A percentile compares a stretch with the other conserved stretches of the same genome.
Evolutionary conservation across 495 filamentous ascomycete species (phyloP).

Genomic region (Glarea lozoyensis): DNA sequence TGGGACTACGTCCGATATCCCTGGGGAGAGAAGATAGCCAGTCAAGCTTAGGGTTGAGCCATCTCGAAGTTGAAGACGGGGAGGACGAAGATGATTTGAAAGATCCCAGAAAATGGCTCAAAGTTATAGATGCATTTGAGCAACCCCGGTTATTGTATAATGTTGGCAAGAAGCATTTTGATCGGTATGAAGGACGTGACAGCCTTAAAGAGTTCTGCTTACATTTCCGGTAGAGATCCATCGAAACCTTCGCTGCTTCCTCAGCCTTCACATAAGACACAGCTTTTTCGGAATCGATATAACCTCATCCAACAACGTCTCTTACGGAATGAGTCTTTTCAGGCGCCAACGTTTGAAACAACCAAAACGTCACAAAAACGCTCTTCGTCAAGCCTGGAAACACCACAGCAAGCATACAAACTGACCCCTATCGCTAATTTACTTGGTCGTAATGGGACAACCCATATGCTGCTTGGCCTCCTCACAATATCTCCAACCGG

Average conservation of each 20-base stretch:
- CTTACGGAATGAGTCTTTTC: conserved; percentile 87
- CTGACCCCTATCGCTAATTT: conserved; percentile 91
- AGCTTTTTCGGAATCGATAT: conserved; percentile 80
- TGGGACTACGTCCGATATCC: conserved; percentile 32
- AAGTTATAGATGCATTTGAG: conserved; percentile 69
- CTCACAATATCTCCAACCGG: conserved; percentile 77
- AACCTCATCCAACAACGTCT: conserved; percentile 85
- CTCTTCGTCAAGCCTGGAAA: conserved; percentile 42
- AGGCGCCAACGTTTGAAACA: conserved; percentile 57
- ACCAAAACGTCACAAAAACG: conserved; percentile 39
- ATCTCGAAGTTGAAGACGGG: conserved; percentile 51
- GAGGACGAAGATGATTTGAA: conserved; percentile 44
- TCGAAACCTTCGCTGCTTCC: conserved; percentile 72
- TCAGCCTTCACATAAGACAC: conserved; percentile 68
- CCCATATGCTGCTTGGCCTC: conserved; percentile 80
- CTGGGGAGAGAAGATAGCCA: conserved; percentile 47
- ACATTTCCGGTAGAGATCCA: conserved; percentile 31
- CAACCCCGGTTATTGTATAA: conserved; percentile 85
- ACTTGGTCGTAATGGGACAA: conserved; percentile 75
- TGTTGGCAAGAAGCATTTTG: conserved; percentile 81
- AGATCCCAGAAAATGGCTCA: conserved; percentile 70
- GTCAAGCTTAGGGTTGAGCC: conserved; percentile 54
- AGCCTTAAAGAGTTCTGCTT: conserved; percentile 7
- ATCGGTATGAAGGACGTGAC: conserved; percentile 38
- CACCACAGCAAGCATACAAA: conserved; percentile 60